Evolutionary conservation across 257 asterid species (phyloP), one percentile per base, ranked within the genome.

Genomic region (Penstemon barbatus): DNA sequence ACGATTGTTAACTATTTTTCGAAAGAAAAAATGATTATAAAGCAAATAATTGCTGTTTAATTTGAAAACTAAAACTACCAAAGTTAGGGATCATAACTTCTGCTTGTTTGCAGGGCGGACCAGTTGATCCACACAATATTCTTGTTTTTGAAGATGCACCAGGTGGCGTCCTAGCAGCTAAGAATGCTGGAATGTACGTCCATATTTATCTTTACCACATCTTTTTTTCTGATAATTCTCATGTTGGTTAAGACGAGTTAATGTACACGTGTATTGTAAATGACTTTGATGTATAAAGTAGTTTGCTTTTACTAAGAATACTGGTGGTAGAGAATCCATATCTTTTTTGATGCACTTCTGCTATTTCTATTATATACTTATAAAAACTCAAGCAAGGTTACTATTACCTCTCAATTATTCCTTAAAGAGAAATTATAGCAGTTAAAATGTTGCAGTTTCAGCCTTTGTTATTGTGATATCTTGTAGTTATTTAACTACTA

Each of bases 131-230:
- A 46, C 48, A 12, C n/a, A 84, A 83, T 46, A 79, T 83, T 75
- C 95, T 93, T 75, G 99, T 93, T 66, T 93, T 93, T 69, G 99
- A 93, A 81, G 99, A 93, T 82, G 96, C 97, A 12, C 97, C 97
- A 38, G 74, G 91, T 11, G 98, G 97, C 42, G 92, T 89, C 77
- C 88, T 68, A 51, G 97, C 96, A 75, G 99, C 99, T 41, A 93
- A 87, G 82, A 93, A 87, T 78, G 96, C 93, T 72, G 91, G 91
- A 73, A 90, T 90, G 97, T 90, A 80, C 77, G 99, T 80, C 65
- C 60, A 58, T 73, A 49, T 56, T 62, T 6, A 58, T 63, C 63
- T 66, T 48, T 49, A 19, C 50, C 36, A 10, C 49, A 4, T 46
- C 42, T 37, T 18, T 3, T 39, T 61, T 9, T 66, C 46, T 52